A percentile compares a stretch with the other conserved stretches of the same genome.
Conservation (phyloP, 2,329 filamentous ascomycete species). For the Ilyonectria robusta region DNA sequence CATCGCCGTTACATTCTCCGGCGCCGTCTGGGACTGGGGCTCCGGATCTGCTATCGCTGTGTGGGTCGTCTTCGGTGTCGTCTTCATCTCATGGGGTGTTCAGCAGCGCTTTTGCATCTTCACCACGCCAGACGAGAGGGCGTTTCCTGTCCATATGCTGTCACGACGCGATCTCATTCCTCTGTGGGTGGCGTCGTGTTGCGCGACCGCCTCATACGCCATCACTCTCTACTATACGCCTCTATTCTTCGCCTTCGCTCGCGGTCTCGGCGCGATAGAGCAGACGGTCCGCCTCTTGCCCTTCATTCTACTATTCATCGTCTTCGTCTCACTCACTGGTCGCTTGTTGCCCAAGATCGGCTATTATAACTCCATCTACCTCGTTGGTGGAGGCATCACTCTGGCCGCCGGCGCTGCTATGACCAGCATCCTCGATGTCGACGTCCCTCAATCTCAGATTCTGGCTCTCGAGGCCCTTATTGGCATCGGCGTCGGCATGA, state of each 20-base stretch:
- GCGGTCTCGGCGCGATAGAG: constrained; percentile 57
- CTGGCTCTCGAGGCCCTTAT: constrained; percentile 51
- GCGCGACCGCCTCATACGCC: constrained; percentile 54
- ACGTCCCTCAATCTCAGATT: constrained; percentile 45
- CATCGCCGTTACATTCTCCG: constrained; percentile 66
- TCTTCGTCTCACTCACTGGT: constrained; percentile 54
- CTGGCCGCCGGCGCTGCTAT: constrained; percentile 46
- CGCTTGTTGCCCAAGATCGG: constrained; percentile 54
- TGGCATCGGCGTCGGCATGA: constrained; percentile 51
- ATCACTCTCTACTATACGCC: constrained; percentile 67
- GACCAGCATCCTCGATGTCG: constrained; percentile 41
- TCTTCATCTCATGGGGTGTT: constrained; percentile 59
- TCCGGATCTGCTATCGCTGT: constrained; percentile 60
- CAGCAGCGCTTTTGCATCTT: constrained; percentile 63
- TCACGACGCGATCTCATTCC: constrained; percentile 56
- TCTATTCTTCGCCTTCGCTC: constrained; percentile 67
- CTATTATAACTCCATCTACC: constrained; percentile 55
- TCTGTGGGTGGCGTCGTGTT: constrained; percentile 58
- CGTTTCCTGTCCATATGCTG: constrained; percentile 31
- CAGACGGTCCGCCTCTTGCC: constrained; percentile 60
- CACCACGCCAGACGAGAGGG: constrained; percentile 56
- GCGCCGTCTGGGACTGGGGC: constrained; percentile 64
- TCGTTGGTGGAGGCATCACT: constrained; percentile 46
- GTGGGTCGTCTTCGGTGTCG: constrained; percentile 62
- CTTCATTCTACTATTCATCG: constrained; percentile 57